phyloP scores from a whole-genome alignment of 78 protist genomes.

The Dictyostelium purpureum region DNA sequence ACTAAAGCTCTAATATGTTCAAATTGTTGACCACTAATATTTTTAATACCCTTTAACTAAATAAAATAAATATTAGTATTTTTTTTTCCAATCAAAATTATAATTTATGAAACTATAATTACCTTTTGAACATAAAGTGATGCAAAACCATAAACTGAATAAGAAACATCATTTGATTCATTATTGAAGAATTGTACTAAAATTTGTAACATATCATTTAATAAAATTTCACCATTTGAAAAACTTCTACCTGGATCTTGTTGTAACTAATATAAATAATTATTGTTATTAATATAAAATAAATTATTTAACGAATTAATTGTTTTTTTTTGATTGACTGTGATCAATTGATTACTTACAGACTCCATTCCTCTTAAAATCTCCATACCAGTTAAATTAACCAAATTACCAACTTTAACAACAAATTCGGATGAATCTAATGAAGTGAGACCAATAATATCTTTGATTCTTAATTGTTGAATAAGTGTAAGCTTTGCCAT shows the following conservation, averaged over 20 bases:
- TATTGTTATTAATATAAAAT: background rate
- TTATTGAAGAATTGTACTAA: slow-evolving; percentile 55
- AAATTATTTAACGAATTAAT: no score
- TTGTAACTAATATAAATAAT: background rate
- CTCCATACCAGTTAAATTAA: slow-evolving; percentile 81
- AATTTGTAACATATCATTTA: slow-evolving; percentile 49
- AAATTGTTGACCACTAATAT: slow-evolving; percentile 44
- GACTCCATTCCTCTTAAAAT: slow-evolving; percentile 62
- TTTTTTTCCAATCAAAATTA: background rate
- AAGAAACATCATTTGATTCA: slow-evolving; percentile 57
- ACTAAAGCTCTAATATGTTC: slow-evolving; percentile 56
- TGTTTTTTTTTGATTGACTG: no score
- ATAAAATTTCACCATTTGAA: slow-evolving; percentile 23
- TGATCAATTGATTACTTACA: slow-evolving; percentile 9
- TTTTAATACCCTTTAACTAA: slow-evolving; percentile 44
- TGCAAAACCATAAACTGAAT: slow-evolving; percentile 48
- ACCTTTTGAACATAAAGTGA: slow-evolving; percentile 49
- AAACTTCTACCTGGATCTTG: background rate
- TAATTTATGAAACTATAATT: background rate
- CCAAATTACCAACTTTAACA: slow-evolving; percentile 57
- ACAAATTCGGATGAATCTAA: slow-evolving; percentile 68
- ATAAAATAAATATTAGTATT: background rate
- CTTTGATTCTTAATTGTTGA: slow-evolving; percentile 50
- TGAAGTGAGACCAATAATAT: slow-evolving; percentile 1
- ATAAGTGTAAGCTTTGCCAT: slow-evolving; percentile 31